phyloP scores from a whole-genome alignment of 2,329 filamentous ascomycete genomes.

The Ophiostoma fasciatum region DNA sequence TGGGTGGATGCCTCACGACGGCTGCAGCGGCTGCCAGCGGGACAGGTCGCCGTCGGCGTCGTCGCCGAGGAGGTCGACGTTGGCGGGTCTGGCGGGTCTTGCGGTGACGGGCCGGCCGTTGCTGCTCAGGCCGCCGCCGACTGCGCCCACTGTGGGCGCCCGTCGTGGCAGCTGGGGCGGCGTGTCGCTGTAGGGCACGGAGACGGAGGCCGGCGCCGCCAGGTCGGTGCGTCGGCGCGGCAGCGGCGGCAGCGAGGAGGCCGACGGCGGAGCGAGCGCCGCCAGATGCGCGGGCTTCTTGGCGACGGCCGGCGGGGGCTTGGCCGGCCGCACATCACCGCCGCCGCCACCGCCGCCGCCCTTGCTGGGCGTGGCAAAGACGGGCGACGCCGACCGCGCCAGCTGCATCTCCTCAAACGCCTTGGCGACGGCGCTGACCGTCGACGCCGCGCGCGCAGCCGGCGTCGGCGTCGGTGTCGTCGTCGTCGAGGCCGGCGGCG shows the following conservation, averaged over 20 bases:
- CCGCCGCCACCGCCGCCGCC: slow-evolving; percentile 26
- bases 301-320: slow-evolving; percentile 41
- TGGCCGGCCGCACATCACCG: slow-evolving; percentile 17
- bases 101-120: slow-evolving; percentile 7
- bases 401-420: slow-evolving; percentile 9
- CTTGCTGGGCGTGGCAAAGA: neutral
- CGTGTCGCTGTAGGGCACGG: neutral
- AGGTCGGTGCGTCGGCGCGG: slow-evolving; percentile 5
- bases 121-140: neutral
- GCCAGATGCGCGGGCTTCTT: slow-evolving; percentile 46
- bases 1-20: slow-evolving; percentile 19
- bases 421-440: slow-evolving; percentile 6
- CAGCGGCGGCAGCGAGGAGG: slow-evolving; percentile 8
- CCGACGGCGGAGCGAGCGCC: slow-evolving; percentile 18
- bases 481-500: slow-evolving; percentile 5
- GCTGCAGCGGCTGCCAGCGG: slow-evolving; percentile 42
- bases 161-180: slow-evolving; percentile 14
- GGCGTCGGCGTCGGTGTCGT: slow-evolving; percentile 14
- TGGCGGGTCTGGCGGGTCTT: neutral
- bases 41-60: slow-evolving; percentile 31
- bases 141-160: slow-evolving; percentile 10
- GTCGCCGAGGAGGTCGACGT: slow-evolving; percentile 30
- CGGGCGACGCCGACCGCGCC: slow-evolving; percentile 1
- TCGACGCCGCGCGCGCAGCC: slow-evolving; percentile 13
- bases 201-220: neutral